Evolutionary conservation across 164 flowering plant genomes (phyloP), one percentile per base, ranked within the genome.

Genomic region (Amborella trichopoda): DNA sequence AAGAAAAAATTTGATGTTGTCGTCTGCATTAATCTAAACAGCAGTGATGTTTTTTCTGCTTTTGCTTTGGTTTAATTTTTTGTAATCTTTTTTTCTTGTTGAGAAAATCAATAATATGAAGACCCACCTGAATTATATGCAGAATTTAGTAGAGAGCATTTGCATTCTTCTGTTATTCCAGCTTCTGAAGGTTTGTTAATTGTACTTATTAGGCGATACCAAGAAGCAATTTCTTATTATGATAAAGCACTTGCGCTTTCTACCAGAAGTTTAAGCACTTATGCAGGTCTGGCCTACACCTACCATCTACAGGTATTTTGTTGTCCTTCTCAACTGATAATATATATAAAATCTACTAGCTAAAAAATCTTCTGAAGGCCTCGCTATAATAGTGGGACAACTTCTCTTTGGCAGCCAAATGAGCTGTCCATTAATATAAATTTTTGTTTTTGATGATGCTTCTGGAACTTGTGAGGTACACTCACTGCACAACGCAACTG

Each of bases 271-370:
- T 57, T 76, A 65, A 82, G 94, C 70, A 80, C 95, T 28, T 93
- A 82, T 65, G 88, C 99, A 5, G 99, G 96, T 54, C 82, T 93
- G 52, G 99, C 99, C 12, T 93, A 88, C 67, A 82, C 96, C 26
- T 81, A 84, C 34, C 99, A 93, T 62, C 60, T 90, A 41, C 96
- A 76, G 98, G 98, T 90, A 71, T 21, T n/a, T 44, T 40, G 38
- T 22, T 44, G 26, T 34, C 11, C 21, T 9, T 44, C 38, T 26
- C 49, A 4, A 12, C 18, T 17, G 8, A 26, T 9, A 3, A 17
- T 45, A 1, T 20, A 0, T 6, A 3, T 41, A 9, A 32, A 26
- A 26, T 30, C 13, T 13, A 30, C 13, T 30, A 13, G 13, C 34
- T 30, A 6, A 6, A 30, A 30, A 30, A 30, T 30, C 34, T 30